Evolutionary conservation across 2,329 filamentous ascomycete species (phyloP), one percentile per base, ranked within the genome.

Genomic region (Epichloe festucae): DNA sequence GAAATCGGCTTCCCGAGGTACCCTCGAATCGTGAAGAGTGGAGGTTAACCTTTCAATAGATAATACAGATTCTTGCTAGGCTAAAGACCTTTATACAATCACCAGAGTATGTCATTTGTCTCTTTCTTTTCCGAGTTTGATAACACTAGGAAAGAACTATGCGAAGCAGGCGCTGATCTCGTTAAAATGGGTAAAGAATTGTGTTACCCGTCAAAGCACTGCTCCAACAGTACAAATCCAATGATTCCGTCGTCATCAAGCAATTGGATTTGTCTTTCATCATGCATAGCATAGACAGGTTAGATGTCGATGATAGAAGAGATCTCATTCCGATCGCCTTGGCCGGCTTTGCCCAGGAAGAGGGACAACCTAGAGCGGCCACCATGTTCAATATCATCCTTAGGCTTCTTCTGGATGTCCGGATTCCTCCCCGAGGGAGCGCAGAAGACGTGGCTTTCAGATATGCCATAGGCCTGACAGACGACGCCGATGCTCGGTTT

Each of bases 251-350:
- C 1, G 74, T 96, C 39, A 81, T 98, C 57, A 84, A 88, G 56
- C 87, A 95, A 63, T 86, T 96, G 59, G 90, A 97, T 67, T 72
- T 97, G 41, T 76, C 86, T 17, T 95, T 95, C 63, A 85, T 96
- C 39, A 87, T 94, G 62, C 88, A 95, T 63, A 93, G 91, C 42
- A 61, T 80, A 31, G 66, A 71, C 42, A 72, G 76, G 3, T 64
- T 78, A 21, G 66, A 72, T 35, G 65, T 71, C 12, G 62, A 74
- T 50, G 85, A 91, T 42, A 79, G 88, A 58, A 76, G 84, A 38
- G 79, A 82, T 11, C 71, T 95, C 4, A 67, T 96, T n/a, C 82
- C 88, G 2, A 75, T 64, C 36, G 67, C 67, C 5, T 53, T 70
- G 1, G 55, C 55, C 4, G 67, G 64, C 5, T 62, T 63, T 46